Base-by-base conservation (phyloP, 768 basidiomycete species). In the Mycena leptocephala region DNA sequence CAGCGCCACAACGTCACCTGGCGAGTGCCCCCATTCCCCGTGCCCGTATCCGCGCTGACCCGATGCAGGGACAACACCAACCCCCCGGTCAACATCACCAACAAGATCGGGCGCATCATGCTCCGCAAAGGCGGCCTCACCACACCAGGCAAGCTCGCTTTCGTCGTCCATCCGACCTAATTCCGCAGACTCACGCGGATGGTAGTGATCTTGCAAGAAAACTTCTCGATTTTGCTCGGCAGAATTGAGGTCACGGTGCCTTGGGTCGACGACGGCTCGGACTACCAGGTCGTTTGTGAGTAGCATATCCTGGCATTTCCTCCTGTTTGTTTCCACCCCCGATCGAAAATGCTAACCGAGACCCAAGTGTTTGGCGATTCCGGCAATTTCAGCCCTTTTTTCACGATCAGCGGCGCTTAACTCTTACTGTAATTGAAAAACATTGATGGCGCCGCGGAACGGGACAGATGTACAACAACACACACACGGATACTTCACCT, bases 281-380 rank as follows among this genome's bases (percentile, higher is more conserved):
- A 82, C 11, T 88, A 88, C 75, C 75, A 81, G 24, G 11, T 88
- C 48, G 82, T 85, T 69, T 62, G 59, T 62, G 59, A 62, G 59
- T 24, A 37, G n/a, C n/a, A 24, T 22, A 13, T 39, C 22, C 32
- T 13, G 24, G 13, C 4, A 22, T 46, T 46, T 20, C 22, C n/a
- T n/a, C n/a, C n/a, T n/a, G 10, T 24, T 39, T 26, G n/a, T n/a
- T n/a, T n/a, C n/a, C n/a, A n/a, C n/a, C 37, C n/a, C 5, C 3
- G 7, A 39, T 24, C 24, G 37, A 5, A n/a, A n/a, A n/a, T 24
- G 59, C 59, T 62, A n/a, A 62, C 18, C 26, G 59, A 39, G 28
- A 26, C 30, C 59, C 18, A 35, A 85, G 84, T 86, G 58, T 83
- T 86, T 39, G 86, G 86, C 18, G 84, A 86, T 65, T 86, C 85